These are phyloP conservation scores for Candida ponderosae DNA, from an alignment of 805 yeast species.

Conservation along the genomic window DNA sequence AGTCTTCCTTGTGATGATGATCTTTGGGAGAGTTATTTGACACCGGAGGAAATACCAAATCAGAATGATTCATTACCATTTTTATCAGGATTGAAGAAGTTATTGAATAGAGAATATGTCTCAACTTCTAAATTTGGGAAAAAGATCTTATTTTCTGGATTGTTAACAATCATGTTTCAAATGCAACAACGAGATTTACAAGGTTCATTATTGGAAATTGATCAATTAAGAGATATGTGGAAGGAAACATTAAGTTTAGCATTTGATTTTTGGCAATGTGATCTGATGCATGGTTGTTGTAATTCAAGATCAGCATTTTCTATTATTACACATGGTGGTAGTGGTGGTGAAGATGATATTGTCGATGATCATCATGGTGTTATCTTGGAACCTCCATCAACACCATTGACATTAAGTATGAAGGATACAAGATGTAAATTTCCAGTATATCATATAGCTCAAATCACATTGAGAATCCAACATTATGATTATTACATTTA, in stretches of 20 bases:
- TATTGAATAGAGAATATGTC: constrained; percentile 43
- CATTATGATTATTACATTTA: constrained; percentile 73
- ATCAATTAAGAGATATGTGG: constrained; percentile 46
- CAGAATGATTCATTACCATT: constrained; percentile 33
- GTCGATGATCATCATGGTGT: constrained; percentile 3
- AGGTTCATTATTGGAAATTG: constrained; percentile 37
- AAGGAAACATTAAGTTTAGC: constrained; percentile 63
- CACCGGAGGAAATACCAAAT: constrained; percentile 18
- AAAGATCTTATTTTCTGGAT: constrained; percentile 58
- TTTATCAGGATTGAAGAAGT: constrained; percentile 46
- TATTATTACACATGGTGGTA: constrained; percentile 4
- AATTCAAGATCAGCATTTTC: constrained; percentile 15
- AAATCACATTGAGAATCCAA: constrained; percentile 60
- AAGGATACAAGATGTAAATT: constrained; percentile 48
- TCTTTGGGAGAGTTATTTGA: constrained; percentile 41
- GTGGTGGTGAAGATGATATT: constrained; percentile 8
- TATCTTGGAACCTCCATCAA: not conserved
- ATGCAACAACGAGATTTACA: constrained; percentile 69
- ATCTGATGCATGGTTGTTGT: constrained; percentile 28
- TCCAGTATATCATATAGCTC: constrained; percentile 67
- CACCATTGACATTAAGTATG: constrained; percentile 14
- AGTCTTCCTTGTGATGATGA: constrained; percentile 58
- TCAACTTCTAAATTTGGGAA: constrained; percentile 52
- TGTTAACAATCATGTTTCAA: constrained; percentile 59
- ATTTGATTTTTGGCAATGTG: constrained; percentile 60